Base-by-base conservation (phyloP, 2,329 filamentous ascomycete genomes). In the Apiospora malaysiana region DNA sequence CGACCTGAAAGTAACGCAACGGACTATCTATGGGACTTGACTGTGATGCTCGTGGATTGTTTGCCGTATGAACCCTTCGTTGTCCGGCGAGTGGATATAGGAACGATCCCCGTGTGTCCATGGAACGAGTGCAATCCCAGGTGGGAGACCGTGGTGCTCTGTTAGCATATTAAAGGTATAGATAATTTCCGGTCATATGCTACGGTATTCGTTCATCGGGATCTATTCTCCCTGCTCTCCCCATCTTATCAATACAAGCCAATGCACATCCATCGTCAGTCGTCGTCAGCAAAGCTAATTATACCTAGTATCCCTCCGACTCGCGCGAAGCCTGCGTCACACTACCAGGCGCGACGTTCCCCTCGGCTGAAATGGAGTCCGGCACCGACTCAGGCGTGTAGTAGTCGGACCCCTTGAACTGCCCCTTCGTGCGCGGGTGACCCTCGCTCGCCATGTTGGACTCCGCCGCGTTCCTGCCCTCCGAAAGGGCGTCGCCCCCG, bases 321-420 rank as follows among this genome's bases (percentile, higher is more conserved):
- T 80, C 78, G 42, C 73, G 66, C 9, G 77, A 78, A 3, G 79
- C 74, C 75, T 86, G 76, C 2, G 79, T 79, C 51, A 83, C 82
- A 45, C 82, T 85, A 65, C 76, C 77, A 0, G 83, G 84, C 12
- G 84, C 76, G 66, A 85, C 75, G 69, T 82, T 77, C 0, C 82
- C 82, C 77, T 84, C 81, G 0, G 82, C 83, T 1, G 83, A 81
- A 67, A 81, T 81, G 72, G 81, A 82, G 23, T 84, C 83, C 7
- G 83, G 82, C 37, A 85, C 82, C 25, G 76, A 78, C 78, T 85
- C 82, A 0, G 81, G 79, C 1, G 72, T 74, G 71, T 85, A 82
- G 71, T 83, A 83, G 12, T 85, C 77, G 2, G 78, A 76, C 8
- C 82, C 84, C 75, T 81, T 82, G 76, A 80, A 85, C 69, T 81